A percentile compares a stretch with the other conserved stretches of the same genome.
Conservation (phyloP, 2,329 filamentous ascomycete genomes). For the Colletotrichum higginsianum region DNA sequence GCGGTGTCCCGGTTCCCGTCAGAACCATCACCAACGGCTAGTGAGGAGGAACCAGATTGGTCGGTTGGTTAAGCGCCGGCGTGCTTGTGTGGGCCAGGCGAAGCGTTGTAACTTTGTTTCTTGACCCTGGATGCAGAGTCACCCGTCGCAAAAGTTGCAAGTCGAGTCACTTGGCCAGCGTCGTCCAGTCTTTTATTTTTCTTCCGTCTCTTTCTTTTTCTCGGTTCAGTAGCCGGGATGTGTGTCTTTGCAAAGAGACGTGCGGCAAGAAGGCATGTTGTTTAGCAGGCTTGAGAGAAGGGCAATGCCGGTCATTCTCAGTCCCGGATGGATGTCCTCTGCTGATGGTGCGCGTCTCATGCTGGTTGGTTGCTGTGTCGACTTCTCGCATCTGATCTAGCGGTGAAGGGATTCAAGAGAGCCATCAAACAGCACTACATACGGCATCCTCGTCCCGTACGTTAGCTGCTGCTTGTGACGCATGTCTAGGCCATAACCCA, state of each 20-base stretch:
- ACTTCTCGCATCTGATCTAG: slow-evolving; percentile 15
- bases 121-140: slow-evolving; percentile 16
- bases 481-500: slow-evolving; percentile 7
- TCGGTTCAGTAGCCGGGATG: neutral
- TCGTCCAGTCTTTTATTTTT: neutral
- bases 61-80: slow-evolving; percentile 39
- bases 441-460: slow-evolving; percentile 21
- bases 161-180: slow-evolving; percentile 6
- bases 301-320: slow-evolving; percentile 19
- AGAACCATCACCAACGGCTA: slow-evolving; percentile 32
- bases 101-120: slow-evolving; percentile 25
- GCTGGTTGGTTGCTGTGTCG: slow-evolving; percentile 19
- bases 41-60: slow-evolving; percentile 30
- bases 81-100: slow-evolving; percentile 26
- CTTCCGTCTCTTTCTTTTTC: neutral
- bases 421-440: slow-evolving; percentile 2
- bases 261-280: slow-evolving; percentile 12
- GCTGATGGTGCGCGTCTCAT: neutral
- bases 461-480: slow-evolving; percentile 23
- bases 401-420: slow-evolving; percentile 30
- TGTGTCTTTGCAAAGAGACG: neutral
- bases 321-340: neutral
- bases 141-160: slow-evolving; percentile 2
- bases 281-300: neutral
- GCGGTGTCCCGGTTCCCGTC: slow-evolving; percentile 27